Evolutionary conservation across 140 eudicot genomes (phyloP).

Genomic region (Stevia rebaudiana): DNA sequence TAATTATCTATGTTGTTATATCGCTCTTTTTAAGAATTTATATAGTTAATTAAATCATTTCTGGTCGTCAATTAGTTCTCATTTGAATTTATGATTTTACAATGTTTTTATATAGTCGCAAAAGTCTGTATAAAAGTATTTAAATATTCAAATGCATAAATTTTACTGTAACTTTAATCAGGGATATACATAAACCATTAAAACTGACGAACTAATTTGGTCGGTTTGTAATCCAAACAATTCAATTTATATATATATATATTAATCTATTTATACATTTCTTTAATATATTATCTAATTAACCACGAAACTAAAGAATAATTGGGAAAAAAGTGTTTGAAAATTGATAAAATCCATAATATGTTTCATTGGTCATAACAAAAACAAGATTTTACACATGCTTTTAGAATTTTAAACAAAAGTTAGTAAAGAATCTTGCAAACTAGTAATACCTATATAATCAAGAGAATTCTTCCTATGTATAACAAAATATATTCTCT

Average conservation of each 20-base stretch:
- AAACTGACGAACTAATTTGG: too few relatives aligned
- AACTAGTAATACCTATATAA: constrained; percentile 7
- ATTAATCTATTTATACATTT: too few relatives aligned
- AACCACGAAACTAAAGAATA: not conserved
- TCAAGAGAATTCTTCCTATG: constrained; percentile 26
- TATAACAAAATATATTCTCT: constrained; percentile 26
- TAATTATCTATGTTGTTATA: not conserved
- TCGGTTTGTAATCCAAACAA: too few relatives aligned
- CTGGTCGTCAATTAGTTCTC: not conserved
- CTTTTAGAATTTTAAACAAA: constrained; percentile 8
- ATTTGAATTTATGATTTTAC: too few relatives aligned
- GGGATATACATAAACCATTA: too few relatives aligned
- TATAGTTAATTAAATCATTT: not conserved
- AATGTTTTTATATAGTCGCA: too few relatives aligned
- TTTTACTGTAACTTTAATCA: too few relatives aligned
- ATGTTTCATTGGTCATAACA: constrained; percentile 9
- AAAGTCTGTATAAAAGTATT: too few relatives aligned
- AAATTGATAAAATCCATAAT: not conserved
- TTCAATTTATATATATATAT: too few relatives aligned
- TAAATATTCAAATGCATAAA: too few relatives aligned
- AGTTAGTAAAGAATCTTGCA: constrained; percentile 25
- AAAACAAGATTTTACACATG: constrained; percentile 15
- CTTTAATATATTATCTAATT: not conserved
- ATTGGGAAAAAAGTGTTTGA: not conserved
- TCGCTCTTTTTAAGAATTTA: not conserved